phyloP scores from a whole-genome alignment of 2,329 filamentous ascomycete species.

The Scortechinia acanthostroma region DNA sequence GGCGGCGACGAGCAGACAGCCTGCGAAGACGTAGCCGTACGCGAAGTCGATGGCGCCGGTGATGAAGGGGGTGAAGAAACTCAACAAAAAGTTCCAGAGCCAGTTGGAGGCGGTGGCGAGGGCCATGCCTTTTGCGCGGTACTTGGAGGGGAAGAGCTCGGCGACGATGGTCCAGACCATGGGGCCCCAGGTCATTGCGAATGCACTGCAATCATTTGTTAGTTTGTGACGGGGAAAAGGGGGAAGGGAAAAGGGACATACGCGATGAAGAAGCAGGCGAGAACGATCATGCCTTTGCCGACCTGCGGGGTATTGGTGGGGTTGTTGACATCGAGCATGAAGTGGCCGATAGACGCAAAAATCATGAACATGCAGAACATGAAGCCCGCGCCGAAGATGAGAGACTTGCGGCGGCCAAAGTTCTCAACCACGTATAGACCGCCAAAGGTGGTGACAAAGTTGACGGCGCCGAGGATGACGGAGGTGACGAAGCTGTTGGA shows the following conservation, averaged over 20 bases:
- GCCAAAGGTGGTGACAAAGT: conserved; percentile 59
- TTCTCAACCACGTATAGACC: conserved; percentile 65
- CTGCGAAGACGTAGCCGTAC: conserved; percentile 61
- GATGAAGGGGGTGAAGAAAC: conserved; percentile 65
- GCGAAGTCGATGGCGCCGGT: conserved; percentile 49
- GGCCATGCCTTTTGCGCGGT: conserved; percentile 43
- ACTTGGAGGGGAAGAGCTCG: conserved; percentile 56
- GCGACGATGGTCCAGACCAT: conserved; percentile 64
- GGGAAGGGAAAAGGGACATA: conserved; percentile 8
- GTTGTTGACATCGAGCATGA: not conserved
- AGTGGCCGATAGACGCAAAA: conserved; percentile 48
- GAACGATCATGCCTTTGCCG: conserved; percentile 65
- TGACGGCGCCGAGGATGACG: conserved; percentile 63
- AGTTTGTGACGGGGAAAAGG: not conserved
- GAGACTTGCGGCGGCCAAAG: conserved; percentile 60
- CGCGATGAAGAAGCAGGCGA: conserved; percentile 69
- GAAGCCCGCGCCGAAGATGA: conserved; percentile 62
- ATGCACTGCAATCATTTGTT: conserved; percentile 2
- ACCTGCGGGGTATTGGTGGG: conserved; percentile 33
- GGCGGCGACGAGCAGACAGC: conserved; percentile 49
- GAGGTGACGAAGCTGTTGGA: conserved; percentile 59
- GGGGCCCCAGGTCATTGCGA: conserved; percentile 53
- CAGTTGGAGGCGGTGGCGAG: conserved; percentile 46
- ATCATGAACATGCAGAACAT: conserved; percentile 59
- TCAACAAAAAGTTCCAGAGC: conserved; percentile 60